A percentile compares a stretch with the other conserved stretches of the same genome.
phyloP scores from a whole-genome alignment of 2,329 filamentous ascomycete species.

The Mycosphaerella arachidis region DNA sequence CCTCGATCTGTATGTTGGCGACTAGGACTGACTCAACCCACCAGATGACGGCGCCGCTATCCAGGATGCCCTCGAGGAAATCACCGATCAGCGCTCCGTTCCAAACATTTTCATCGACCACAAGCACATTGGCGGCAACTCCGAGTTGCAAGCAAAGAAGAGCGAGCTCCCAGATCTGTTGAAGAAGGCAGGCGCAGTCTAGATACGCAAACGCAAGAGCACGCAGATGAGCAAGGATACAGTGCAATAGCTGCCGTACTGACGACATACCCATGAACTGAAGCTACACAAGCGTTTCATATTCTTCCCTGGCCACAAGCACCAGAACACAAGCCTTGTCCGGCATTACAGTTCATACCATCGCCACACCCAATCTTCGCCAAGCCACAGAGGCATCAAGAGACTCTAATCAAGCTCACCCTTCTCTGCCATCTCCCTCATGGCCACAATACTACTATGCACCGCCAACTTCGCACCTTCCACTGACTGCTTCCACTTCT shows the following conservation, averaged over 20 bases:
- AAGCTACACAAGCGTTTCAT: no score
- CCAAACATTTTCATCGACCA: slow-evolving; percentile 92
- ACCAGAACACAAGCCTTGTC: no score
- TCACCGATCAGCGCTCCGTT: slow-evolving; percentile 81
- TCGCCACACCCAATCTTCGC: neutral
- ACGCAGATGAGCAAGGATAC: neutral
- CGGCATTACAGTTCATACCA: neutral
- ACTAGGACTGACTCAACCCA: neutral
- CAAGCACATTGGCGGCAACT: slow-evolving; percentile 96
- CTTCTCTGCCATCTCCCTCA: slow-evolving; percentile 38
- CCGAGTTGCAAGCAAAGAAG: slow-evolving; percentile 69
- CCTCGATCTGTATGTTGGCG: neutral
- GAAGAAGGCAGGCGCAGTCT: slow-evolving; percentile 61
- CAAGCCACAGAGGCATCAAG: no score
- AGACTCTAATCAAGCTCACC: slow-evolving; percentile 24
- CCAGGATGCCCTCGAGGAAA: slow-evolving; percentile 74
- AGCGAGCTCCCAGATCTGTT: slow-evolving; percentile 60
- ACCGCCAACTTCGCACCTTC: slow-evolving; percentile 40
- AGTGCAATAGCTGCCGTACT: neutral
- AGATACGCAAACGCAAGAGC: slow-evolving; percentile 25
- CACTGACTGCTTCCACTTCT: slow-evolving; percentile 25
- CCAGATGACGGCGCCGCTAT: slow-evolving; percentile 76
- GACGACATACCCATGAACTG: no score
- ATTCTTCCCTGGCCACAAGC: no score
- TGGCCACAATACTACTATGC: slow-evolving; percentile 39